These are phyloP conservation scores for Coelastrella sp. DNA, from an alignment of 139 green algal species.

Conservation along the genomic window DNA sequence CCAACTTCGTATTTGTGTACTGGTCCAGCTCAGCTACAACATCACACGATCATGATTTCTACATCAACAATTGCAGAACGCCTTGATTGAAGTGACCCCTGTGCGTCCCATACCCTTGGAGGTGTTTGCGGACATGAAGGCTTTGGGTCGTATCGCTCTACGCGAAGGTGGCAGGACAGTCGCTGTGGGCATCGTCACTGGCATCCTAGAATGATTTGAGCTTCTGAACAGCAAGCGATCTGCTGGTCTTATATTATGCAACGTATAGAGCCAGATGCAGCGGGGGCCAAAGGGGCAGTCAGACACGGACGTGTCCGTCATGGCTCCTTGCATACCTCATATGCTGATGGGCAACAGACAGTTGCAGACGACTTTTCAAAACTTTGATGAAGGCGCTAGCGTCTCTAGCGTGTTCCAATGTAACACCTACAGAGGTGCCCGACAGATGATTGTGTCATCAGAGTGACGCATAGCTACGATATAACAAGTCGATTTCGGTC, in stretches of 20 bases:
- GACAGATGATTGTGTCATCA: slow-evolving; percentile 8
- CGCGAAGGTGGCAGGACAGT: slow-evolving; percentile 87
- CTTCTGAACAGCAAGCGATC: too few relatives aligned
- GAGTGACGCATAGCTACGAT: background rate
- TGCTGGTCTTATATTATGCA: background rate
- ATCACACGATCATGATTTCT: background rate
- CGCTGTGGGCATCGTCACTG: slow-evolving; percentile 89
- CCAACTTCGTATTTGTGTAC: too few relatives aligned
- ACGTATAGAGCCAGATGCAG: background rate
- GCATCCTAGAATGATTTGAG: slow-evolving; percentile 48
- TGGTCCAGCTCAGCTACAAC: background rate
- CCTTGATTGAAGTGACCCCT: slow-evolving; percentile 81
- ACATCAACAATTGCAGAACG: slow-evolving; percentile 60
- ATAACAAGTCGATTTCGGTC: background rate
- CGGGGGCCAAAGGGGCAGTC: background rate
- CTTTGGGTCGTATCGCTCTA: slow-evolving; percentile 89
- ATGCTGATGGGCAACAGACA: background rate
- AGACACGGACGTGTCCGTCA: background rate
- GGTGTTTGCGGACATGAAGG: slow-evolving; percentile 74
- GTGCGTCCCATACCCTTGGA: slow-evolving; percentile 80
- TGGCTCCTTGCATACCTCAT: background rate
- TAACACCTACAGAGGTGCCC: background rate
- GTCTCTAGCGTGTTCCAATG: background rate
- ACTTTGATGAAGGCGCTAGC: background rate
- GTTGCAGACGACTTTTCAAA: background rate